Evolutionary conservation across 306 rosid species (phyloP), one percentile per base, ranked within the genome.

Genomic region (Arachis hypogaea): DNA sequence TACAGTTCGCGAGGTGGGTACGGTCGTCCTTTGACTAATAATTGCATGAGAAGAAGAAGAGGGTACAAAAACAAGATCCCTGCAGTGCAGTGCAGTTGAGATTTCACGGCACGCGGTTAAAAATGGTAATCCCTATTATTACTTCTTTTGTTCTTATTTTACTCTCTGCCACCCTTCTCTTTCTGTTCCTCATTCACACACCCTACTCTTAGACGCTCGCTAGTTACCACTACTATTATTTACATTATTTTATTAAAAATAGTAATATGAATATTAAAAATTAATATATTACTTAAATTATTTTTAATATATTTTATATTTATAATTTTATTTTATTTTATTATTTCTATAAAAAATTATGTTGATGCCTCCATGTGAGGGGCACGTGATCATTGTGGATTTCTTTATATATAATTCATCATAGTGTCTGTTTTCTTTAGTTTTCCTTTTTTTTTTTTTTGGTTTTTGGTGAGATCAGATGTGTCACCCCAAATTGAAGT

Each of bases 41-140:
- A 79, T 67, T 68, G 55, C 36, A 33, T 33, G 2, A 33, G 38
- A 33, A 33, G 38, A 33, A 33, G 38, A 33, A 1, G 42, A 9
- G 69, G 50, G 73, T 6, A 50, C 41, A 51, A 66, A 63, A 55
- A 57, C 4, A 56, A 60, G 81, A 74, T 69, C 69, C 55, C 8
- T 22, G 38, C 38, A 33, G 3, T 22, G 38, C 38, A 33, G 3
- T 22, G 76, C 69, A 64, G 82, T 72, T 55, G 60, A 63, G 80
- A 82, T 64, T 75, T 78, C 66, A 54, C 73, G 62, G 72, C 69
- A 78, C 68, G 77, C 75, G 66, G 87, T 80, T 69, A 77, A 70
- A 77, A 70, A 63, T 64, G 59, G 80, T 7, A 77, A 78, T 49
- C 62, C 36, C 30, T 68, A 60, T 55, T 50, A 45, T 47, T 54